Evolutionary conservation across 345 rosid species (phyloP), one percentile per base, ranked within the genome.

Genomic region (Laguncularia racemosa): DNA sequence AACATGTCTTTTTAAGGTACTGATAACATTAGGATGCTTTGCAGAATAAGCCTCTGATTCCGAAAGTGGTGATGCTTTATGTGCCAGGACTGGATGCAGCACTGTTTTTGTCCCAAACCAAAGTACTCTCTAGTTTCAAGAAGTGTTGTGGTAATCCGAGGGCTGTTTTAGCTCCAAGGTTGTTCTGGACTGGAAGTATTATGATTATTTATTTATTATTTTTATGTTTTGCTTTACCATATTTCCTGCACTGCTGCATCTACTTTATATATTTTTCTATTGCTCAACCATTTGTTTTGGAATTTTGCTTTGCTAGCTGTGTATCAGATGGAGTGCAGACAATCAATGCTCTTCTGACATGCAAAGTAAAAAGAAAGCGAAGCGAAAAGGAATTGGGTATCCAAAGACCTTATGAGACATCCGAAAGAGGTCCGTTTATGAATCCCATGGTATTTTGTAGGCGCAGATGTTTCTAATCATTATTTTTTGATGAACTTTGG

Each of bases 61-160:
- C 86, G 1, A 93, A 93, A 64, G 99, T 93, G 74, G 90, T 82
- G 44, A 55, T 89, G 95, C 84, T 89, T 40, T 89, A 87, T 70
- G 74, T 87, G 58, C 99, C 99, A 71, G 96, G 99, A 55, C 76
- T 93, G 61, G 99, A 87, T 71, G 91, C 99, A 38, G 82, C 85
- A 66, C 58, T 93, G 58, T 93, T 83, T 72, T 72, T 89, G 56
- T 80, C 99, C 38, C 84, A 81, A 57, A 68, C 88, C 53, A 93
- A 79, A 76, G 23, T 61, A 48, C 86, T 93, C 68, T 40, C 84
- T 59, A 74, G 81, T 63, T 76, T 93, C 33, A 85, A 87, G 74
- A 69, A 77, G 55, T 80, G 71, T 49, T 87, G 91, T 53, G 85
- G 95, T 23, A 89, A 79, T 73, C 96, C 97, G 38, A 71, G 64